phyloP scores from a whole-genome alignment of 139 green algal genomes.

The Coelastrella sp. region DNA sequence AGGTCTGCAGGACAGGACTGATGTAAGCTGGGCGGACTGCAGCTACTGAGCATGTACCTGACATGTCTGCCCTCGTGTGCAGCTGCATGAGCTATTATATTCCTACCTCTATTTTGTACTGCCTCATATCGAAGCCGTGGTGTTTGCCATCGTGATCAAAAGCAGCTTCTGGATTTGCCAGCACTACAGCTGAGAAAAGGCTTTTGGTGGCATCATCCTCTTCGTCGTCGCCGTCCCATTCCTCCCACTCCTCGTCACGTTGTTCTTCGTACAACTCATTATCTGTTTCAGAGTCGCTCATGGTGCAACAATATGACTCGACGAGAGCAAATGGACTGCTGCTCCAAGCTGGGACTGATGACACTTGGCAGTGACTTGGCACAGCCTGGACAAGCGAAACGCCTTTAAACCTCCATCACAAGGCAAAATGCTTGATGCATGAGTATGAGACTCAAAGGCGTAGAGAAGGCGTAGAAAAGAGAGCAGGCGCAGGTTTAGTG shows the following conservation, averaged over 20 bases:
- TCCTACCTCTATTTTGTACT: constrained; percentile 58
- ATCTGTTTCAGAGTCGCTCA: constrained; percentile 39
- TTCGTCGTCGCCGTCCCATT: constrained; percentile 61
- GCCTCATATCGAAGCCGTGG: constrained; percentile 68
- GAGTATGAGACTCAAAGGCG: too few relatives aligned
- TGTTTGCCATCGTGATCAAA: constrained; percentile 68
- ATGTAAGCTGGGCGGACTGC: too few relatives aligned
- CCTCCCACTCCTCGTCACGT: constrained; percentile 60
- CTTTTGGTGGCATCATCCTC: constrained; percentile 66
- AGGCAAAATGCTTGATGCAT: too few relatives aligned
- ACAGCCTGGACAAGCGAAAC: too few relatives aligned
- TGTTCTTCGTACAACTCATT: neutral
- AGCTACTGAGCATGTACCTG: too few relatives aligned
- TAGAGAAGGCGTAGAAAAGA: too few relatives aligned
- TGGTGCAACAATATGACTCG: constrained; percentile 34
- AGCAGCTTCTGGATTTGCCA: constrained; percentile 70
- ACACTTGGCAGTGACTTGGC: neutral
- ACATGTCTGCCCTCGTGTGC: too few relatives aligned
- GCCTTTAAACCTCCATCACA: too few relatives aligned
- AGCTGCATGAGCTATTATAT: too few relatives aligned
- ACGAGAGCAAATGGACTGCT: constrained; percentile 34
- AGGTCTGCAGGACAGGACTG: too few relatives aligned
- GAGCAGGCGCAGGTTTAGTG: too few relatives aligned
- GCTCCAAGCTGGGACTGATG: neutral
- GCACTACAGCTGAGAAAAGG: constrained; percentile 68